Evolutionary conservation across 192 early-diverging fungal genomes (phyloP), one percentile per base, ranked within the genome.

Genomic region (Coemansia sp.): DNA sequence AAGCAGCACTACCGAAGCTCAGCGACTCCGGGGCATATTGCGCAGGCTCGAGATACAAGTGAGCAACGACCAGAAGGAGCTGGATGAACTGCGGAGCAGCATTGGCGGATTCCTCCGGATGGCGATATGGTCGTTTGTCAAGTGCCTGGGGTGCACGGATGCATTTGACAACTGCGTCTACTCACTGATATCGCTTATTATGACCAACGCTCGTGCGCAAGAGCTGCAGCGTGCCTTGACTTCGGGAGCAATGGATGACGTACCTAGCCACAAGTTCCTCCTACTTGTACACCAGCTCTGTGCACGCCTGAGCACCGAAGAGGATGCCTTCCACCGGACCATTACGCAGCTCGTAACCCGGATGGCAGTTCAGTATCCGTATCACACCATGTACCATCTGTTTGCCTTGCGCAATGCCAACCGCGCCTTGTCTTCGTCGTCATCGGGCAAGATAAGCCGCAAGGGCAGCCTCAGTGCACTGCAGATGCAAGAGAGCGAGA

Each of bases 361-460:
- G 0, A 79, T 83, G 76, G 63, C 70, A 20, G 56, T 70, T 14
- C 76, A 79, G 16, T 79, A 76, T 18, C 82, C 82, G 40, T 75
- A 73, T 45, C 82, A 83, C 23, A 70, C 62, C 10, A 55, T 79
- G 60, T 69, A 68, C 42, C 69, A 71, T 2, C 20, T 83, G 67
- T 79, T 83, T 67, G 76, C 82, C 4, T 64, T 83, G 65, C 51
- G 73, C 24, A 83, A 79, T 45, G 76, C 76, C 63, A 71, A 75
- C 51, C 70, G 76, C 59, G 73, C 66, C 1, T 51, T 67, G 48
- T 13, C 63, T 5, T 31, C 56, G 7, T 23, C 56, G 18, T 20
- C 50, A 1, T 3, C 72, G 28, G 23, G 64, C 24, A 62, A 57
- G 36, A 6, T 11, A n/a, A n/a, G n/a, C 42, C 50, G 57, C 10